phyloP scores from a whole-genome alignment of 106 monocot species.

The Platanthera zijinensis region DNA sequence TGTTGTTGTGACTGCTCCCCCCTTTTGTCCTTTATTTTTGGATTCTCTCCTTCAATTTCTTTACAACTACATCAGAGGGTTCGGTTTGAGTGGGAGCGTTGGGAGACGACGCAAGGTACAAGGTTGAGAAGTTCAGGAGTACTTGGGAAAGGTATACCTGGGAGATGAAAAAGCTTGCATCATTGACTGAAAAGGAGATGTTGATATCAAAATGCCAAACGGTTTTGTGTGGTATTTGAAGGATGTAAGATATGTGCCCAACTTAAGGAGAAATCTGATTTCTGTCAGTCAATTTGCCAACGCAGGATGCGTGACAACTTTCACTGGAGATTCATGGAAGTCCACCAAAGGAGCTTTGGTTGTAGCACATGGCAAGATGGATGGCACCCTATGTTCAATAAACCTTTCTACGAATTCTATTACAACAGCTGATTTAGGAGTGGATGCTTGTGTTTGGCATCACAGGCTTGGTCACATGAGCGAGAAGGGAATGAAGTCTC shows the following conservation, averaged over 20 bases:
- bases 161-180: no score
- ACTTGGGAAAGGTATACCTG: no score
- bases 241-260: neutral
- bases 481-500: neutral
- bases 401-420: neutral
- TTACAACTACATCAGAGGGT: no score
- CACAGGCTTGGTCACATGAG: neutral
- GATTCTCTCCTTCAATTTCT: no score
- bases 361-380: neutral
- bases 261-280: neutral
- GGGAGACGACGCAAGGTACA: no score
- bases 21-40: no score
- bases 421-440: neutral
- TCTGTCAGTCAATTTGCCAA: neutral
- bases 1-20: no score
- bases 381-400: neutral
- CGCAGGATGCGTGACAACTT: neutral
- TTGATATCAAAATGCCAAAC: neutral
- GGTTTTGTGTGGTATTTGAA: neutral
- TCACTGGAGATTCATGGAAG: neutral
- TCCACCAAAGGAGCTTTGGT: neutral
- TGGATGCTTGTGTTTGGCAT: neutral
- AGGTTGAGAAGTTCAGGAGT: no score
- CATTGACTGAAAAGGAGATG: neutral
- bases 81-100: no score